phyloP scores from a whole-genome alignment of 2,329 filamentous ascomycete genomes.

The Phialophora macrospora region DNA sequence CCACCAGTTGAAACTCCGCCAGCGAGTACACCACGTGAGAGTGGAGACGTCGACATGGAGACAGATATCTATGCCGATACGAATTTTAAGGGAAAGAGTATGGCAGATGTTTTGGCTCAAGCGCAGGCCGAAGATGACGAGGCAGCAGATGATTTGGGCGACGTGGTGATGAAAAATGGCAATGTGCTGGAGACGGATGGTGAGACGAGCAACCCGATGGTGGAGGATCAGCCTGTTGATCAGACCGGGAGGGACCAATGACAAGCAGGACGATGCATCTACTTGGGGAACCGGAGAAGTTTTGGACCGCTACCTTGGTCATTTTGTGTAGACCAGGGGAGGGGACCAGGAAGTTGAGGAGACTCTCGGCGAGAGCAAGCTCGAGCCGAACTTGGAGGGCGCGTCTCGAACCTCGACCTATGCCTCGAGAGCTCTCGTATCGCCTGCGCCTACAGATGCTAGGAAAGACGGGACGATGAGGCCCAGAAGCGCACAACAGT shows the following conservation, averaged over 20 bases:
- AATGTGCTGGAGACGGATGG: constrained; percentile 4
- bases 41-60: constrained; percentile 26
- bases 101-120: constrained; percentile 40
- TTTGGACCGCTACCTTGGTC: neutral
- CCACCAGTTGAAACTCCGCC: constrained; percentile 37
- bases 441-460: no score
- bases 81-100: constrained; percentile 39
- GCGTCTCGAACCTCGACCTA: neutral
- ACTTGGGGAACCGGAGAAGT: no score
- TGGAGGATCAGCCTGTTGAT: constrained; percentile 25
- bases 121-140: constrained; percentile 38
- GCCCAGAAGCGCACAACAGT: no score
- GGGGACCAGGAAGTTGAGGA: no score
- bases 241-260: neutral
- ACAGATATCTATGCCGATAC: constrained; percentile 39
- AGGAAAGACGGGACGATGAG: neutral
- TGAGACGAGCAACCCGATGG: constrained; percentile 26
- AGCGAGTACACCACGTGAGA: constrained; percentile 33
- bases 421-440: neutral
- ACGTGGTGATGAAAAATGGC: constrained; percentile 24
- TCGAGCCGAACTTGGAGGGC: neutral
- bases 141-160: constrained; percentile 20
- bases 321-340: neutral
- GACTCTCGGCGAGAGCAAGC: neutral
- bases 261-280: no score